Base-by-base conservation (phyloP, 495 filamentous ascomycete species). In the Mycothermus thermophilus region DNA sequence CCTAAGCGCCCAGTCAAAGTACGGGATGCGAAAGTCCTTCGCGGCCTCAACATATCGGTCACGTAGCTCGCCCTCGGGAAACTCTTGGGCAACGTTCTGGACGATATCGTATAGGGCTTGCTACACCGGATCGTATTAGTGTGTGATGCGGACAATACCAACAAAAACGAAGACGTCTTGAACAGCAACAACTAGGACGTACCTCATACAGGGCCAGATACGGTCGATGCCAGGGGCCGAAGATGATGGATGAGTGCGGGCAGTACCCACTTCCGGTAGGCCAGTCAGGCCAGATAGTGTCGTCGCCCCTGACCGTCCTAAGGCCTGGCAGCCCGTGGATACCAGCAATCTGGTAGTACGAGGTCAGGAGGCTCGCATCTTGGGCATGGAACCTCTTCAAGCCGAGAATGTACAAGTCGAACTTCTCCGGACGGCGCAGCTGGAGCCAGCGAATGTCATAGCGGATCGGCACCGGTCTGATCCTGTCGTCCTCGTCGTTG, bases 221-320 rank as follows among this genome's bases (percentile, higher is more conserved):
- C 5, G 76, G 72, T 9, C 79, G 58, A 54, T 83, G 77, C 78
- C 79, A 83, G 4, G 74, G 61, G 18, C 65, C 55, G 48, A 82
- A 82, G 18, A 83, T 52, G 36, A 73, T 72, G 14, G 72, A 79
- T 10, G 62, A 58, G 52, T 83, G 78, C 7, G 64, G 61, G 46
- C 78, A 83, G 46, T 79, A 81, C 1, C 77, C 79, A 19, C 42
- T 57, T 42, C 44, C 57, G 14, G 44, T 62, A 32, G 34, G 29
- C 13, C 27, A 49, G 17, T 46, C 34, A 30, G 53, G 43, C 48
- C 51, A 46, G 37, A 50, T 40, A 15, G 44, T 37, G 31, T 41
- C 36, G 36, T 43, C 40, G 22, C 35, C 33, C 9, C 48, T 44
- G 12, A n/a, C 55, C 57, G 37, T 62, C 56, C 63, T 62, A 67